A percentile compares a stretch with the other conserved stretches of the same genome.
These are phyloP conservation scores for Mucor lusitanicus DNA, from an alignment of 371 early-diverging fungal genomes.

Conservation along the genomic window DNA sequence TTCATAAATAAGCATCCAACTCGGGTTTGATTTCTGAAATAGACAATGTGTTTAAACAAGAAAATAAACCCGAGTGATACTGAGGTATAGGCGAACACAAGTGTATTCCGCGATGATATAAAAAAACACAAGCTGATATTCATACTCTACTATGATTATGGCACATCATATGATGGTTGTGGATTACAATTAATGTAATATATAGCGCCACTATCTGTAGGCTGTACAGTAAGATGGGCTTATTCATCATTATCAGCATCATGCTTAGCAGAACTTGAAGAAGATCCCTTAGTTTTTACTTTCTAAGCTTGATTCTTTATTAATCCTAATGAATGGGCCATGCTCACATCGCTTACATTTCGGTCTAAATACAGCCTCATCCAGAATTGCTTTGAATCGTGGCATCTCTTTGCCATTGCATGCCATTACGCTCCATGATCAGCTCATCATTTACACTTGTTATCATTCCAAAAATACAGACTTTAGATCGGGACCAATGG, in stretches of 20 bases:
- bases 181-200: neutral
- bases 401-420: neutral
- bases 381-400: no score
- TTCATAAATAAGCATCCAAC: neutral
- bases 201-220: neutral
- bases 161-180: neutral
- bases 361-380: neutral
- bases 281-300: neutral
- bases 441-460: neutral
- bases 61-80: neutral
- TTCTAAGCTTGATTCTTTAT: neutral
- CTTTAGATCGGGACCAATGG: neutral
- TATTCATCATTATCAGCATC: neutral
- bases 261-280: neutral
- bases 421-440: neutral
- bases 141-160: neutral
- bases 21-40: slow-evolving; percentile 5
- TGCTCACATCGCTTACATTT: neutral
- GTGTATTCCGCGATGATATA: neutral
- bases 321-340: neutral
- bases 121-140: neutral
- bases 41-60: neutral
- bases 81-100: neutral
- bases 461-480: neutral
- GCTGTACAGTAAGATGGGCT: neutral